Conservation (phyloP, 2,329 filamentous ascomycete genomes). For the Arthroderma sp. region DNA sequence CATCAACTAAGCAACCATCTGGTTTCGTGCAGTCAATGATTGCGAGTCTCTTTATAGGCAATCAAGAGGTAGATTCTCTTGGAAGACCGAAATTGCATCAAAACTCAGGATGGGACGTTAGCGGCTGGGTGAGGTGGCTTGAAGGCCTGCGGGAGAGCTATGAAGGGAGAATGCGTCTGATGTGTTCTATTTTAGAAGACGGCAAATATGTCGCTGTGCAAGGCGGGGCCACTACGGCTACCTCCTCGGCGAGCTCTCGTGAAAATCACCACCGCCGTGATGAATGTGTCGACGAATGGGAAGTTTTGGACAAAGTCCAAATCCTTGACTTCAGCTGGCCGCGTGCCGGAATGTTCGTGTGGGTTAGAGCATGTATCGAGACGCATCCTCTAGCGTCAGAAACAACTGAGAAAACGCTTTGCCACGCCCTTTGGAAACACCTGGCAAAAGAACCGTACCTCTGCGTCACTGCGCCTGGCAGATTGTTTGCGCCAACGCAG, state of each 20-base stretch:
- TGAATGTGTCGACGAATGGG: constrained; percentile 48
- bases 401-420: constrained; percentile 44
- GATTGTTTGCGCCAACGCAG: constrained; percentile 57
- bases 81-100: constrained; percentile 33
- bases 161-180: constrained; percentile 67
- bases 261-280: constrained; percentile 18
- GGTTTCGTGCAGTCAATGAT: constrained; percentile 82
- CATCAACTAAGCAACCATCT: constrained; percentile 67
- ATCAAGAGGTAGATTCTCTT: constrained; percentile 40
- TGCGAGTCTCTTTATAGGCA: constrained; percentile 61
- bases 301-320: constrained; percentile 58
- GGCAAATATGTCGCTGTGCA: constrained; percentile 44
- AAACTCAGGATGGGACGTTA: constrained; percentile 58
- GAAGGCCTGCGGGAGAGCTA: constrained; percentile 72
- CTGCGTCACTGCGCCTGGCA: constrained; percentile 57
- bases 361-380: constrained; percentile 60
- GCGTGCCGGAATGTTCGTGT: constrained; percentile 83
- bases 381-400: constrained; percentile 54
- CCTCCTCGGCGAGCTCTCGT: background rate
- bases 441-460: constrained; percentile 56
- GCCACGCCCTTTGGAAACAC: constrained; percentile 56
- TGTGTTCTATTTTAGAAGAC: constrained; percentile 61
- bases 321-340: constrained; percentile 70
- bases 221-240: constrained; percentile 23
- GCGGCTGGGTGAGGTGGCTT: constrained; percentile 86